Evolutionary conservation across 345 rosid genomes (phyloP).

Genomic region (Salix purpurea): DNA sequence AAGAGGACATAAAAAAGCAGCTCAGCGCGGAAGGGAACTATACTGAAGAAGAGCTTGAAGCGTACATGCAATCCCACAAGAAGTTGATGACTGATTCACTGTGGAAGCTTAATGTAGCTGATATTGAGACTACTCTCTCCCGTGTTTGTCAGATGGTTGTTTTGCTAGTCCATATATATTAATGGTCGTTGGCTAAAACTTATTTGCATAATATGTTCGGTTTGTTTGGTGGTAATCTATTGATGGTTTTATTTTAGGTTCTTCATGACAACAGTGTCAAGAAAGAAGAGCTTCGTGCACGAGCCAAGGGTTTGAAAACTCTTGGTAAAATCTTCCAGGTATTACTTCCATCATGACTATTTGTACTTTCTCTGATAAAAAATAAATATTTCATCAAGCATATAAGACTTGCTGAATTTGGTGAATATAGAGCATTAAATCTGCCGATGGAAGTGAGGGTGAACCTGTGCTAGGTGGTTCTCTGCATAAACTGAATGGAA

Average conservation of each 20-base stretch:
- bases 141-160: slow-evolving; percentile 96
- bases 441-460: slow-evolving; percentile 54
- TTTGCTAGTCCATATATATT: slow-evolving; percentile 26
- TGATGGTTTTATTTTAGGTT: slow-evolving; percentile 50
- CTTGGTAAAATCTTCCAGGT: slow-evolving; percentile 97
- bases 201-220: slow-evolving; percentile 4
- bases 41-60: slow-evolving; percentile 90
- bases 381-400: neutral
- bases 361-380: neutral
- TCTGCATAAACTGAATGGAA: slow-evolving; percentile 51
- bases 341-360: neutral
- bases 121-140: slow-evolving; percentile 90
- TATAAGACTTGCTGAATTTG: slow-evolving; percentile 2
- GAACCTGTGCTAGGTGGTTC: slow-evolving; percentile 35
- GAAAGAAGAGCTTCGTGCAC: slow-evolving; percentile 84
- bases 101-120: slow-evolving; percentile 98
- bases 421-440: slow-evolving; percentile 54
- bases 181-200: slow-evolving; percentile 13
- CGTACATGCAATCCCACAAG: slow-evolving; percentile 76
- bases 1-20: slow-evolving; percentile 96
- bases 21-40: slow-evolving; percentile 75
- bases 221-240: slow-evolving; percentile 18
- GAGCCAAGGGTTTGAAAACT: slow-evolving; percentile 92
- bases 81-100: slow-evolving; percentile 88
- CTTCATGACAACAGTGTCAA: slow-evolving; percentile 81